Evolutionary conservation across 768 basidiomycete species (phyloP).

Genomic region (Naganishia antarctica): DNA sequence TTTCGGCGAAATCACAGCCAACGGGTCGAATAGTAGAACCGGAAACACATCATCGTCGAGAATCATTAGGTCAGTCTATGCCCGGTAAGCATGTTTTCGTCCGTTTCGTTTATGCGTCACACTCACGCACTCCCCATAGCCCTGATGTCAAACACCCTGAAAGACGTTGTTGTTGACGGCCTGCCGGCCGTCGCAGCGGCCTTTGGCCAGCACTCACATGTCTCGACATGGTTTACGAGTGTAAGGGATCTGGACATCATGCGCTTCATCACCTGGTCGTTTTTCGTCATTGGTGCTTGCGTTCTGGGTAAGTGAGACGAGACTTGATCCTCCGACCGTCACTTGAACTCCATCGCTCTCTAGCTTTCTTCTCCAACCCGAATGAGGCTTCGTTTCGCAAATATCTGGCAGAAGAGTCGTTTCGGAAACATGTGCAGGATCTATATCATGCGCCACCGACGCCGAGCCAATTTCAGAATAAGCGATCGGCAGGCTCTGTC

Average conservation of each 20-base stretch:
- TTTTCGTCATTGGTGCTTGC: conserved; percentile 32
- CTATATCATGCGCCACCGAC: conserved; percentile 56
- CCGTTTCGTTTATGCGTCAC: no score
- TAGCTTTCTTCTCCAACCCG: conserved; percentile 93
- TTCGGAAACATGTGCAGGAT: conserved; percentile 84
- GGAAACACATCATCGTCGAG: background rate
- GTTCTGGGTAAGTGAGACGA: conserved; percentile 36
- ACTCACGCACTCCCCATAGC: background rate
- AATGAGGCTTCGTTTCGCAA: conserved; percentile 87
- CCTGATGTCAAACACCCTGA: conserved; percentile 3
- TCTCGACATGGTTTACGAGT: background rate
- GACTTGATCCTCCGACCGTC: background rate
- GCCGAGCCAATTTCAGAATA: conserved; percentile 49
- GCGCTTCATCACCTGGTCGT: conserved; percentile 40
- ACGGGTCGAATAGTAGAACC: background rate
- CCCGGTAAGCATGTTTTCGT: background rate
- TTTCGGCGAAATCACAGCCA: background rate
- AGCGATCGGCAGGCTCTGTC: conserved; percentile 42
- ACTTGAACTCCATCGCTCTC: background rate
- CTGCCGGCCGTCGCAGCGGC: conserved; percentile 13
- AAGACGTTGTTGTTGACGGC: conserved; percentile 15
- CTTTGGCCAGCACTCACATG: conserved; percentile 10
- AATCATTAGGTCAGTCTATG: conserved; percentile 9
- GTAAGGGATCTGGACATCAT: conserved; percentile 29
- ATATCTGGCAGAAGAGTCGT: conserved; percentile 94